These are phyloP conservation scores for Venturia pyrina DNA, from an alignment of 2,329 filamentous ascomycete genomes.

Conservation along the genomic window DNA sequence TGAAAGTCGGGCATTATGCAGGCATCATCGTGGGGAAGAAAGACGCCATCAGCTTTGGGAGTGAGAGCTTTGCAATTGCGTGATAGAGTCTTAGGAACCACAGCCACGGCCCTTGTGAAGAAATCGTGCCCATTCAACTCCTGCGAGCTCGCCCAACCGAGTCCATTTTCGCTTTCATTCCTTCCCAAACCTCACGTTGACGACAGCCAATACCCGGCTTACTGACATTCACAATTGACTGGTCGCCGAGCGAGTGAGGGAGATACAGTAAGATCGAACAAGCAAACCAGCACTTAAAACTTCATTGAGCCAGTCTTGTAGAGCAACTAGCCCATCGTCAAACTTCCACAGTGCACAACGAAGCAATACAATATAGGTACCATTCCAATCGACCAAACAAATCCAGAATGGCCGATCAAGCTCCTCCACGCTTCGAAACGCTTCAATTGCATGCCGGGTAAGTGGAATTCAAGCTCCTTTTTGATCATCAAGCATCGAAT, in stretches of 20 bases:
- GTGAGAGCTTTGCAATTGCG: neutral
- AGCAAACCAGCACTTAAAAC: neutral
- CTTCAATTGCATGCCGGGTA: conserved; percentile 80
- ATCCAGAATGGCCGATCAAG: conserved; percentile 7
- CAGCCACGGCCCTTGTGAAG: neutral
- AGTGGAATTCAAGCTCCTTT: conserved; percentile 18
- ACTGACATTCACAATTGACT: neutral
- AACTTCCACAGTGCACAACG: no score
- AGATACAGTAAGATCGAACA: neutral
- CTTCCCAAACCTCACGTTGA: neutral
- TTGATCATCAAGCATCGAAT: neutral
- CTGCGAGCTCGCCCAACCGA: neutral
- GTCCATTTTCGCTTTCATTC: neutral
- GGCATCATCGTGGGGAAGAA: conserved; percentile 5
- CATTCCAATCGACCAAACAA: neutral
- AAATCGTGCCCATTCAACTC: no score
- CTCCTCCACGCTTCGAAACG: conserved; percentile 56
- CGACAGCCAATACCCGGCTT: neutral
- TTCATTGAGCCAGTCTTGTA: neutral
- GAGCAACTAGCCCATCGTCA: no score
- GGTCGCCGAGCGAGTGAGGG: neutral
- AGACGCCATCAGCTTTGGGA: neutral
- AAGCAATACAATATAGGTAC: neutral
- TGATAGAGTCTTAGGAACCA: neutral
- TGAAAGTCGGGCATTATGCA: neutral